Percentiles rank a stretch among this genome's conserved stretches.
phyloP scores from a whole-genome alignment of 345 rosid species.

The Salix exigua region DNA sequence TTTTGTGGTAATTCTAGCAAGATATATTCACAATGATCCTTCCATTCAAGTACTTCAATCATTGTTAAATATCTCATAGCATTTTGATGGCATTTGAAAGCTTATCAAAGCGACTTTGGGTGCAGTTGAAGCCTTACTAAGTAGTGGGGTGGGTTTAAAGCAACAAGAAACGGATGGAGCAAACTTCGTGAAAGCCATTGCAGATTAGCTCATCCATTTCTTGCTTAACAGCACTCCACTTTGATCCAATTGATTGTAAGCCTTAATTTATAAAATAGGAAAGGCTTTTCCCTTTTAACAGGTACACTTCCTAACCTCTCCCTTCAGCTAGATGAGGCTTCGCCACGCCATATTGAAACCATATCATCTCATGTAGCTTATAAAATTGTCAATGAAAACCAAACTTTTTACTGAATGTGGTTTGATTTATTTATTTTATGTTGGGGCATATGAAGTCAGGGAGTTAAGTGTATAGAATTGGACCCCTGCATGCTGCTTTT shows the following conservation, averaged over 20 bases:
- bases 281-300: neutral
- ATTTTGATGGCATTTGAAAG: neutral
- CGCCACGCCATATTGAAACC: neutral
- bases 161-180: neutral
- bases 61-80: neutral
- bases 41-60: conserved; percentile 2
- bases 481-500: neutral
- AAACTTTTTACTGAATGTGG: neutral
- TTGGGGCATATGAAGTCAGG: neutral
- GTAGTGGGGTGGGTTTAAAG: neutral
- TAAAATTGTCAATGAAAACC: neutral
- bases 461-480: neutral
- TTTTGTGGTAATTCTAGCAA: neutral
- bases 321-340: neutral
- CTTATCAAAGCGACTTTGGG: neutral
- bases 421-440: neutral
- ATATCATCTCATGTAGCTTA: neutral
- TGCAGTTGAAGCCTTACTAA: neutral
- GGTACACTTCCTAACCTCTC: neutral
- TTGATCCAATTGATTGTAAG: neutral
- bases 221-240: neutral
- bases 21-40: conserved; percentile 1
- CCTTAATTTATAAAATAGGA: neutral
- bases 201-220: neutral
- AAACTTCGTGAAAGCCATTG: neutral